These are phyloP conservation scores for Aspergillus ochraceus DNA, from an alignment of 2,329 filamentous ascomycete genomes.

Conservation along the genomic window DNA sequence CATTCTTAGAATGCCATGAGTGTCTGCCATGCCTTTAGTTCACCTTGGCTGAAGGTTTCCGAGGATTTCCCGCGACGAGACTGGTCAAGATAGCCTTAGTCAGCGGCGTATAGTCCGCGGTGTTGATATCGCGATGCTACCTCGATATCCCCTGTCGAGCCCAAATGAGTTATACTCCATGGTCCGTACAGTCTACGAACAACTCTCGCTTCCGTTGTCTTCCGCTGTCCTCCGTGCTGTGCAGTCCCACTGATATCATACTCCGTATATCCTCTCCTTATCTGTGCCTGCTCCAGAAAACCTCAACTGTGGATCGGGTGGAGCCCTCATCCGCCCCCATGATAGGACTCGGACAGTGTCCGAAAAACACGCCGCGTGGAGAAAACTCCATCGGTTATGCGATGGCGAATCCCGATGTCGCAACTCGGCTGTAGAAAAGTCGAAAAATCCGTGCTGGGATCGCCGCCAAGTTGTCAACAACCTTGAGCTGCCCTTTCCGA, in stretches of 20 bases:
- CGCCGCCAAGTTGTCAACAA: background rate
- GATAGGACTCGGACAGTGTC: background rate
- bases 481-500: background rate
- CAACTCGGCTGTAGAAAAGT: background rate
- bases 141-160: too few relatives aligned
- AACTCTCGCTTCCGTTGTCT: background rate
- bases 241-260: background rate
- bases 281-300: background rate
- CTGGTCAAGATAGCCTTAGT: background rate
- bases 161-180: too few relatives aligned
- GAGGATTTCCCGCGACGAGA: too few relatives aligned
- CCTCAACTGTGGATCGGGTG: background rate
- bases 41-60: background rate
- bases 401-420: slow-evolving; percentile 3
- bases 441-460: background rate
- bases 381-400: background rate
- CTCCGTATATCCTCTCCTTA: background rate
- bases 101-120: background rate
- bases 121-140: background rate
- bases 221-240: background rate
- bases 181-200: background rate
- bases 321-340: background rate
- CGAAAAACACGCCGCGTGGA: background rate
- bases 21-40: background rate
- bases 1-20: background rate